Conservation (phyloP, 2,329 filamentous ascomycete genomes). For the Cladophialophora carrionii region DNA sequence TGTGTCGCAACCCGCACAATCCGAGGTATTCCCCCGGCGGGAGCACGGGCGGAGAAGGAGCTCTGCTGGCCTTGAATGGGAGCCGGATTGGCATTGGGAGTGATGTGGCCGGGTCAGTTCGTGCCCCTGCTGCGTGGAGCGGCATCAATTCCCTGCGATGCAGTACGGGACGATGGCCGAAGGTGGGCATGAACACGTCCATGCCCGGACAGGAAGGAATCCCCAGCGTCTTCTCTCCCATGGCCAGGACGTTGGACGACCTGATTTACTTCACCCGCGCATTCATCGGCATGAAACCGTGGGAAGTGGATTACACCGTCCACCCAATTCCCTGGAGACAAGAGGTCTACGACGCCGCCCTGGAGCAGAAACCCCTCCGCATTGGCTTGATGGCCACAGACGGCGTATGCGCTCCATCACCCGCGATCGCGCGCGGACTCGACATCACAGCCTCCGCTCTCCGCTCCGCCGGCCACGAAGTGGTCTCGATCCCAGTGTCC, state of each 20-base stretch:
- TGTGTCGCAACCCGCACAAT: conserved; percentile 80
- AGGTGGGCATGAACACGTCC: conserved; percentile 77
- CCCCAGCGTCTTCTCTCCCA: conserved; percentile 85
- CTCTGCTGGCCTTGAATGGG: conserved; percentile 76
- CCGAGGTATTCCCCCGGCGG: conserved; percentile 83
- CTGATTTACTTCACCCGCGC: conserved; percentile 80
- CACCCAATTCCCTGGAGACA: conserved; percentile 81
- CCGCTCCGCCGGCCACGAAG: conserved; percentile 71
- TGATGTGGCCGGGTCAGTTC: conserved; percentile 87
- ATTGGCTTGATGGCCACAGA: conserved; percentile 80
- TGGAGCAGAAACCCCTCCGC: conserved; percentile 65
- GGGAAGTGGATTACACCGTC: conserved; percentile 84
- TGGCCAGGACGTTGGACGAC: conserved; percentile 83
- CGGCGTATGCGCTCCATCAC: conserved; percentile 80
- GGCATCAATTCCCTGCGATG: conserved; percentile 87
- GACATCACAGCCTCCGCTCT: conserved; percentile 72
- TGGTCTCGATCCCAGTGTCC: conserved; percentile 57
- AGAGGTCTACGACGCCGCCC: conserved; percentile 62
- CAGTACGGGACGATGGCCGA: conserved; percentile 88
- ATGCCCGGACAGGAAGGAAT: conserved; percentile 94
- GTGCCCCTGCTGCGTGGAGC: conserved; percentile 84
- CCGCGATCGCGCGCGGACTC: conserved; percentile 78
- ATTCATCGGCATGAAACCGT: conserved; percentile 79
- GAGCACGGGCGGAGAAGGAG: conserved; percentile 82
- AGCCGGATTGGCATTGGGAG: conserved; percentile 87